phyloP scores from a whole-genome alignment of 2,329 filamentous ascomycete genomes.

The Thelonectria olida region DNA sequence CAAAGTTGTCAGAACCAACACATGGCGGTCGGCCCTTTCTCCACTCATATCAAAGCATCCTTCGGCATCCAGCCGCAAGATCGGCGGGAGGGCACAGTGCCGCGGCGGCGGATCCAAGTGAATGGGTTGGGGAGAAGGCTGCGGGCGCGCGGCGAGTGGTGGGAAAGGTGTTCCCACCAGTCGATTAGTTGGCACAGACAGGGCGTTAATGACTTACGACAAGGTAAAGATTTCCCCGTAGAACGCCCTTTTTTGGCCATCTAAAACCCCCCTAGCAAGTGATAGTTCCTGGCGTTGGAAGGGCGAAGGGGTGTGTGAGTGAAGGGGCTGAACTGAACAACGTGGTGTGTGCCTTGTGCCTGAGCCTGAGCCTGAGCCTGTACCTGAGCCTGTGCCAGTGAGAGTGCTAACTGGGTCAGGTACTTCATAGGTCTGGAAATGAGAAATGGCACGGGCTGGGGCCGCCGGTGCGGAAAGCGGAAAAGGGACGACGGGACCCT shows the following conservation, averaged over 20 bases:
- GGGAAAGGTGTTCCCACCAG: too few relatives aligned
- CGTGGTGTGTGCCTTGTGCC: conserved; percentile 5
- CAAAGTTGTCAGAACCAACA: too few relatives aligned
- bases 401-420: neutral
- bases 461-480: conserved; percentile 20
- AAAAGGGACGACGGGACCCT: neutral
- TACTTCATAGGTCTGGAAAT: neutral
- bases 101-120: conserved; percentile 27
- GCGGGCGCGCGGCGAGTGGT: too few relatives aligned
- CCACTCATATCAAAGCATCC: conserved; percentile 11
- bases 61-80: conserved; percentile 34
- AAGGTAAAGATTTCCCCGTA: too few relatives aligned
- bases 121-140: conserved; percentile 8
- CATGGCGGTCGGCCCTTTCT: conserved; percentile 3
- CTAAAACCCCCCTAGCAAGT: too few relatives aligned
- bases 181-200: too few relatives aligned
- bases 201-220: too few relatives aligned
- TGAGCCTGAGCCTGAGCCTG: too few relatives aligned
- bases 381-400: too few relatives aligned
- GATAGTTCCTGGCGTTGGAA: too few relatives aligned
- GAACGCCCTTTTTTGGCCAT: too few relatives aligned
- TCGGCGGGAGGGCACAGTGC: conserved; percentile 37
- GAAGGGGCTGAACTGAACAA: conserved; percentile 10
- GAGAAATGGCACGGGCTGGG: conserved; percentile 15
- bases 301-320: too few relatives aligned